phyloP scores from a whole-genome alignment of 176 grass and related monocot genomes.

The Canna indica region DNA sequence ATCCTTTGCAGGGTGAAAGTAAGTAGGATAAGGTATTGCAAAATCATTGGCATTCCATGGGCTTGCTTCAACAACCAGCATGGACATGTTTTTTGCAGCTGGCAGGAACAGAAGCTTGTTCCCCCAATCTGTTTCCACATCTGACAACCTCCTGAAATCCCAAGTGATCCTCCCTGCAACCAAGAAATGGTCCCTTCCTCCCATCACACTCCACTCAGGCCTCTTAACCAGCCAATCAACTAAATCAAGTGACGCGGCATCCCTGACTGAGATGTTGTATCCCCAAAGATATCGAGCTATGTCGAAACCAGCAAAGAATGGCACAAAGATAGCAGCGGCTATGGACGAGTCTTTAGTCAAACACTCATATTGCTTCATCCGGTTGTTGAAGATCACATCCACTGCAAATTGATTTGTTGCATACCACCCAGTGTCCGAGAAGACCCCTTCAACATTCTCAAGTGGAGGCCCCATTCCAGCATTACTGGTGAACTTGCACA shows the following conservation, averaged over 20 bases:
- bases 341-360: conserved; percentile 72
- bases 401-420: conserved; percentile 87
- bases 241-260: conserved; percentile 77
- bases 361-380: conserved; percentile 98
- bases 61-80: conserved; percentile 93
- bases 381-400: conserved; percentile 85
- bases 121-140: conserved; percentile 69
- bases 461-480: conserved; percentile 69
- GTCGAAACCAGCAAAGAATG: conserved; percentile 91
- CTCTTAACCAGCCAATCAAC: conserved; percentile 72
- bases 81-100: conserved; percentile 83
- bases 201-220: conserved; percentile 85
- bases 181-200: conserved; percentile 85
- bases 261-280: conserved; percentile 57
- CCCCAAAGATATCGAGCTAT: conserved; percentile 86
- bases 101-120: conserved; percentile 87
- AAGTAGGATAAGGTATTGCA: conserved; percentile 78
- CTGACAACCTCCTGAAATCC: conserved; percentile 84
- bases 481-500: conserved; percentile 97
- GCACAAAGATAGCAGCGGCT: conserved; percentile 84
- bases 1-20: conserved; percentile 87
- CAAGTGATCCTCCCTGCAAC: conserved; percentile 87
- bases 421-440: conserved; percentile 84
- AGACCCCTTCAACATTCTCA: conserved; percentile 61
- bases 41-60: conserved; percentile 96